Conservation (phyloP, 495 filamentous ascomycete species). For the Cryomyces minteri region DNA sequence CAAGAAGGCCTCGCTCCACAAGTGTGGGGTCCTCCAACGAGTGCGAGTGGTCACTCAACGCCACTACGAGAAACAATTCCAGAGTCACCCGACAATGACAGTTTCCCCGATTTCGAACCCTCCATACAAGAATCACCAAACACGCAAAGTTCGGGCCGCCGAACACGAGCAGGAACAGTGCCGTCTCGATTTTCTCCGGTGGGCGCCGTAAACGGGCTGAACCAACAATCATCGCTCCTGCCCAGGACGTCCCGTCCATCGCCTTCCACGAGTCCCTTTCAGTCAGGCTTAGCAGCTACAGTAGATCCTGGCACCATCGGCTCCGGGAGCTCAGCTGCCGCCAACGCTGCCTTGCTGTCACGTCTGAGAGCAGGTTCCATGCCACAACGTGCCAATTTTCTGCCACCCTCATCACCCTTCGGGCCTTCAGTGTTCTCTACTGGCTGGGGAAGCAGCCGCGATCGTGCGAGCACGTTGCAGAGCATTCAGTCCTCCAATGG, state of each 20-base stretch:
- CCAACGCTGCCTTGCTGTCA: conserved; percentile 57
- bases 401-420: conserved; percentile 50
- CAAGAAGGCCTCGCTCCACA: conserved; percentile 80
- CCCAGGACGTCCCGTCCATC: conserved; percentile 75
- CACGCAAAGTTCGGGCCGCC: conserved; percentile 35
- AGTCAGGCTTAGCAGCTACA: conserved; percentile 36
- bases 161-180: conserved; percentile 87
- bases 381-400: conserved; percentile 65
- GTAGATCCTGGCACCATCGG: too few species aligned
- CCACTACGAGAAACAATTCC: conserved; percentile 93
- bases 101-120: conserved; percentile 77
- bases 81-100: conserved; percentile 87
- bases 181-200: conserved; percentile 81
- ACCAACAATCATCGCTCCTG: conserved; percentile 43
- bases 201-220: conserved; percentile 32
- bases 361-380: conserved; percentile 87
- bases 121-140: conserved; percentile 22
- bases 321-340: conserved; percentile 21
- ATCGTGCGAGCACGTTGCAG: conserved; percentile 65
- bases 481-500: conserved; percentile 82
- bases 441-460: conserved; percentile 57
- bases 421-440: conserved; percentile 79
- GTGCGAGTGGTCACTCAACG: conserved; percentile 87
- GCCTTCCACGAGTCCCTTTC: conserved; percentile 81
- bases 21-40: conserved; percentile 90